Percentiles rank a stretch among this genome's conserved stretches.
Conservation (phyloP, 2,329 filamentous ascomycete genomes). For the Corniculantispora saksenae region DNA sequence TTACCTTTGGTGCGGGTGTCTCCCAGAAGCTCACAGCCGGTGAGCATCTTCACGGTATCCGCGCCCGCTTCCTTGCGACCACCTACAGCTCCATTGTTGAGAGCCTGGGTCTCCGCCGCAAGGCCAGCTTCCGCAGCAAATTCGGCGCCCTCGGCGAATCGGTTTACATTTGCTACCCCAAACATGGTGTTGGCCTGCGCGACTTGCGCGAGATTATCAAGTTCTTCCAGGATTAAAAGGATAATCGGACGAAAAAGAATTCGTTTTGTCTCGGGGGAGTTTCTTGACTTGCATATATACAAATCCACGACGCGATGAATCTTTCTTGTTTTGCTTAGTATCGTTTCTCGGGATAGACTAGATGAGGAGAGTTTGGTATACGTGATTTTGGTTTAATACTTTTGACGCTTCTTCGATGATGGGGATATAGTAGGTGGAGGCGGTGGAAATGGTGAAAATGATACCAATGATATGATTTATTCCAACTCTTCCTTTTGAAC, state of each 20-base stretch:
- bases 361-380: neutral
- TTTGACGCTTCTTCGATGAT: neutral
- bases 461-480: constrained; percentile 12
- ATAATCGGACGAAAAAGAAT: neutral
- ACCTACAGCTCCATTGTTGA: constrained; percentile 82
- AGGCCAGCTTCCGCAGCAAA: constrained; percentile 89
- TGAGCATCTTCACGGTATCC: constrained; percentile 77
- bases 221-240: constrained; percentile 77
- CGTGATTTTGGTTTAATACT: neutral
- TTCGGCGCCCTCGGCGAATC: constrained; percentile 82
- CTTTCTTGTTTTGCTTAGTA: neutral
- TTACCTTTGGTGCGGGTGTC: constrained; percentile 88
- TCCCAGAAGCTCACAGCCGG: constrained; percentile 73
- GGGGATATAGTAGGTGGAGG: neutral
- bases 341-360: neutral
- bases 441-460: constrained; percentile 6
- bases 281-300: constrained; percentile 9
- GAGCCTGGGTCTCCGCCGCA: constrained; percentile 78
- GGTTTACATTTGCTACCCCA: constrained; percentile 87
- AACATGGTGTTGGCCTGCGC: constrained; percentile 77
- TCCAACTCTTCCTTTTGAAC: too few relatives aligned
- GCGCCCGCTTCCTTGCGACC: constrained; percentile 77
- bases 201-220: constrained; percentile 84
- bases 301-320: neutral
- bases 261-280: too few relatives aligned